Conservation (phyloP, 164 flowering plant species). For the Aristolochia californica region DNA sequence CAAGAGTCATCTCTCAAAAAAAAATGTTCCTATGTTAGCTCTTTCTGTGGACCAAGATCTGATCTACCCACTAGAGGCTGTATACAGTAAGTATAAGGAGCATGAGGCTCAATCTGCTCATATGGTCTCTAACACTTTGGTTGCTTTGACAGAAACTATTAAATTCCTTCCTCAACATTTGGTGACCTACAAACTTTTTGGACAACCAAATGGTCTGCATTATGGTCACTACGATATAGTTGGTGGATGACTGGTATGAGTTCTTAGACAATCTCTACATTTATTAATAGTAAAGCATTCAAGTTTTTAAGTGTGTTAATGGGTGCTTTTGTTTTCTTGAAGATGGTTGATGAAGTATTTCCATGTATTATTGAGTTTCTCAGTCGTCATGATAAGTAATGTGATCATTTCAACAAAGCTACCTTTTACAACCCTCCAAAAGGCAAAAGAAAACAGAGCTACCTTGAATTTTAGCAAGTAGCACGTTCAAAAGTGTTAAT, state of each 20-base stretch:
- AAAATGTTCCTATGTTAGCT: slow-evolving; percentile 67
- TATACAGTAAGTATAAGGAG: slow-evolving; percentile 36
- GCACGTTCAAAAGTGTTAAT: neutral
- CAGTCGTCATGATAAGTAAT: slow-evolving; percentile 26
- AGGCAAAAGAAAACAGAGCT: too few species aligned
- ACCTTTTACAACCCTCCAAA: too few species aligned
- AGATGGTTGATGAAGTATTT: slow-evolving; percentile 74
- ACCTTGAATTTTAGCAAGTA: neutral
- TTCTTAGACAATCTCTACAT: neutral
- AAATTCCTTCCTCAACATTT: slow-evolving; percentile 58
- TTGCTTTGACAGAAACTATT: slow-evolving; percentile 51
- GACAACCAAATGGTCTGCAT: slow-evolving; percentile 67
- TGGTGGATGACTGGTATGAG: slow-evolving; percentile 79
- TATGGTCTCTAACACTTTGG: neutral
- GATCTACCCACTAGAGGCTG: slow-evolving; percentile 95
- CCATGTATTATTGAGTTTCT: slow-evolving; percentile 79
- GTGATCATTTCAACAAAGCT: neutral
- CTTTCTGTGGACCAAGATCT: slow-evolving; percentile 84
- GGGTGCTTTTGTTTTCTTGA: slow-evolving; percentile 11
- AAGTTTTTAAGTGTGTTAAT: neutral
- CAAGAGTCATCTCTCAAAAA: slow-evolving; percentile 71
- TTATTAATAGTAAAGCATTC: too few species aligned
- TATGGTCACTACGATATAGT: slow-evolving; percentile 97
- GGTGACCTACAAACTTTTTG: slow-evolving; percentile 66
- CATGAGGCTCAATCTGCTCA: too few species aligned